phyloP scores from a whole-genome alignment of 768 basidiomycete species.

The Termitomyces sp. region DNA sequence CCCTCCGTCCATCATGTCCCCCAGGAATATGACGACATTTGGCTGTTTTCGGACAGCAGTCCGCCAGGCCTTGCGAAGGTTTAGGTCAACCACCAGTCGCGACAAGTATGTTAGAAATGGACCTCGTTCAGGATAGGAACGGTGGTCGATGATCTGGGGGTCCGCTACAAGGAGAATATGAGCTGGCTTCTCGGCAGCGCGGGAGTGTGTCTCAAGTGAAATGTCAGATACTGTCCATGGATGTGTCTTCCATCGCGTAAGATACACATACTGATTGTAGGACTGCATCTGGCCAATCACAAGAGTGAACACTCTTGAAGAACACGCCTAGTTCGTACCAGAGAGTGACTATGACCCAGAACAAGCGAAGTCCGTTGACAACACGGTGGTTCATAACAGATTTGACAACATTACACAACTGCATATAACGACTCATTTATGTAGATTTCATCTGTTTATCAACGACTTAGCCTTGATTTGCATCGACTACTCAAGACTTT shows the following conservation, averaged over 20 bases:
- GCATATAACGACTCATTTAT: neutral
- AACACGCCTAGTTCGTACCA: constrained; percentile 72
- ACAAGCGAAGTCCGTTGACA: constrained; percentile 36
- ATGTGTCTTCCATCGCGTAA: neutral
- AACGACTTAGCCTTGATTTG: neutral
- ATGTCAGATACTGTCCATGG: neutral
- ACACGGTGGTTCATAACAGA: constrained; percentile 8
- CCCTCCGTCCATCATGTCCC: constrained; percentile 92
- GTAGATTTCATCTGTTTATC: neutral
- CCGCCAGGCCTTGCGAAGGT: constrained; percentile 82
- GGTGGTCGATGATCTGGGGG: constrained; percentile 77
- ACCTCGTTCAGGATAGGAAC: constrained; percentile 64
- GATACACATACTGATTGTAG: constrained; percentile 23
- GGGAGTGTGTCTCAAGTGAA: neutral
- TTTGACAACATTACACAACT: neutral
- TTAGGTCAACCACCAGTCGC: constrained; percentile 70
- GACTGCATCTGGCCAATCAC: constrained; percentile 56
- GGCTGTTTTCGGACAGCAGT: constrained; percentile 55
- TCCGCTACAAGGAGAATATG: constrained; percentile 84
- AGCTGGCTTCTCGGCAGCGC: constrained; percentile 9
- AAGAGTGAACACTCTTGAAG: constrained; percentile 36
- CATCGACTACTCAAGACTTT: neutral
- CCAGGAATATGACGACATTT: constrained; percentile 76
- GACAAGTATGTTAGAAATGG: constrained; percentile 52
- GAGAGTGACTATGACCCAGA: constrained; percentile 60